Evolutionary conservation across 352 stramenopile genomes (phyloP).

Genomic region (Phytophthora colocasiae): DNA sequence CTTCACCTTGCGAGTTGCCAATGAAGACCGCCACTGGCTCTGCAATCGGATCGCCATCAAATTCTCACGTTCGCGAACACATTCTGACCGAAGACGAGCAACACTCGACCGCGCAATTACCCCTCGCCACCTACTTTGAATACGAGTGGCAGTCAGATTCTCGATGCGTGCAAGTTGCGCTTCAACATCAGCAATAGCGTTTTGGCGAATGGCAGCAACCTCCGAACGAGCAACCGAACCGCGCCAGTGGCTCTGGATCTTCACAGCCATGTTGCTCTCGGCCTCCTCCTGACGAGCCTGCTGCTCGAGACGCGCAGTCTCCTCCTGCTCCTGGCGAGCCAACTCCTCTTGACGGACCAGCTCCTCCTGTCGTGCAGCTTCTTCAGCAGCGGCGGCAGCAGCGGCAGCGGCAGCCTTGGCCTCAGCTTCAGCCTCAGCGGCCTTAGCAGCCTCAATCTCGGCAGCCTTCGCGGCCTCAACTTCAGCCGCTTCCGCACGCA

Average conservation of each 20-base stretch:
- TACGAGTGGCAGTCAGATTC: slow-evolving; percentile 34
- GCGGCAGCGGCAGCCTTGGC: background rate
- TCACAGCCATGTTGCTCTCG: slow-evolving; percentile 23
- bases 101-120: slow-evolving; percentile 1
- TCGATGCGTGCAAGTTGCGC: slow-evolving; percentile 31
- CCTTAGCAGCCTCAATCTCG: background rate
- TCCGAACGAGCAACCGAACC: slow-evolving; percentile 19
- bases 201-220: slow-evolving; percentile 7
- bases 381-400: background rate
- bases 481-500: background rate
- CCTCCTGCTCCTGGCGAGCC: slow-evolving; percentile 8
- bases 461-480: background rate
- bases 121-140: slow-evolving; percentile 50
- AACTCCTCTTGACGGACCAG: slow-evolving; percentile 7
- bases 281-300: slow-evolving; percentile 8
- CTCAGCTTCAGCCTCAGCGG: background rate
- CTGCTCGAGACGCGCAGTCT: slow-evolving; percentile 8
- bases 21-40: slow-evolving; percentile 18
- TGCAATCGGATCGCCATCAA: slow-evolving; percentile 26
- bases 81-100: slow-evolving; percentile 1
- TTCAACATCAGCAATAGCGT: slow-evolving; percentile 34
- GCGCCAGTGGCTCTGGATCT: slow-evolving; percentile 45
- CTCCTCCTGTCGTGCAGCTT: slow-evolving; percentile 1
- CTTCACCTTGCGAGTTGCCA: slow-evolving; percentile 24
- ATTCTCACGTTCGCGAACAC: slow-evolving; percentile 2